Base-by-base conservation (phyloP, 257 asterid species). In the Solanum clarkiae region DNA sequence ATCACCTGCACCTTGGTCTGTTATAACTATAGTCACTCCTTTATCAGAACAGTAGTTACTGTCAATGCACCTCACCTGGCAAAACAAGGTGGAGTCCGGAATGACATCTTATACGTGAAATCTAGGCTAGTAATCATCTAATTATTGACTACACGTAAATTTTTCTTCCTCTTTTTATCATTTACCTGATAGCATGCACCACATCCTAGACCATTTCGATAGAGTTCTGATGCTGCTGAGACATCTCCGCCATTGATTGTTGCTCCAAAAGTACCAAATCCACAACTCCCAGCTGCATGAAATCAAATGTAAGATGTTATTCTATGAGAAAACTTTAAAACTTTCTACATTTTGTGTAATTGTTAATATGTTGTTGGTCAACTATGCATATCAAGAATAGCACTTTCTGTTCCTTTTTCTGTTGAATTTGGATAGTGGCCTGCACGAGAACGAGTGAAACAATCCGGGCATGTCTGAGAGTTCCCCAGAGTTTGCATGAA, bases 111-210 rank as follows among this genome's bases (percentile, higher is more conserved):
- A 68, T 40, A 44, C 60, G 5, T 53, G 77, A 70, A 59, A 20
- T 17, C 29, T 51, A 55, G 81, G 60, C 9, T 17, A 44, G 9
- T 22, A 47, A 85, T 20, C 42, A n/a, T 81, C 59, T 56, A 16
- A 18, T 55, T 71, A n/a, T 26, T 54, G 17, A 65, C 69, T 20
- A 75, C 32, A 40, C 42, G 42, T 29, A 11, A 29, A n/a, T 86
- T 57, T 51, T 24, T 80, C 26, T 85, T 81, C 79, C 29, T 84
- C 36, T 83, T 15, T 63, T 71, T 7, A 80, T 83, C 84, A 55
- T 88, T 55, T 80, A 92, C 98, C 94, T 95, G 92, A 86, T 95
- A 93, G 90, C 97, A 95, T 65, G 95, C 93, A 56, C 98, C 97
- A 59, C 98, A 94, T 63, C 98, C 98, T 56, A 91, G 85, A 45